phyloP scores from a whole-genome alignment of 2,329 filamentous ascomycete genomes.

The Apiospora saccharicola region DNA sequence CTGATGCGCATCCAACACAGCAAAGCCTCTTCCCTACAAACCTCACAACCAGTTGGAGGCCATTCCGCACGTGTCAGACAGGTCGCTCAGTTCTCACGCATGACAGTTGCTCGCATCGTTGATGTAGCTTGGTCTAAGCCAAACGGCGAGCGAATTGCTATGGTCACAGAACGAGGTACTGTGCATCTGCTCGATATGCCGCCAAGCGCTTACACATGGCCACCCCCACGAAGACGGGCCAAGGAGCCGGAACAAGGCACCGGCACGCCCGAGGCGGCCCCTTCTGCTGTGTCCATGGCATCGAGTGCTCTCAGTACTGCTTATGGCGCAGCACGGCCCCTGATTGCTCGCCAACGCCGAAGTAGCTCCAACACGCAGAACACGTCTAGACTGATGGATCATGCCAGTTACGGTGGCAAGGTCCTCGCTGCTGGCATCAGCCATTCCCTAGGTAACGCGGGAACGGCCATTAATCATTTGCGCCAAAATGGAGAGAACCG shows the following conservation, averaged over 20 bases:
- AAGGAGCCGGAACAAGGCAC: slow-evolving; percentile 53
- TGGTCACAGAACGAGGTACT: slow-evolving; percentile 94
- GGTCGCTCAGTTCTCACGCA: slow-evolving; percentile 85
- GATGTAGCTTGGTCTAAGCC: slow-evolving; percentile 89
- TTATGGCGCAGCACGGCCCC: slow-evolving; percentile 70
- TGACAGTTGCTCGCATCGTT: slow-evolving; percentile 90
- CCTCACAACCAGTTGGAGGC: slow-evolving; percentile 54
- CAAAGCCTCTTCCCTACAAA: slow-evolving; percentile 66
- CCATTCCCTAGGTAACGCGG: slow-evolving; percentile 77
- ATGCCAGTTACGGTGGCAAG: slow-evolving; percentile 74
- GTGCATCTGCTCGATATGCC: slow-evolving; percentile 92
- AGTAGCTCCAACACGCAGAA: slow-evolving; percentile 54
- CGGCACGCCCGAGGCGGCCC: slow-evolving; percentile 56
- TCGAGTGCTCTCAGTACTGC: slow-evolving; percentile 76
- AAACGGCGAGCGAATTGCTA: slow-evolving; percentile 81
- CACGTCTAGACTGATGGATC: slow-evolving; percentile 59
- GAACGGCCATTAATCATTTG: slow-evolving; percentile 72
- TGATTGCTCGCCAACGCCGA: slow-evolving; percentile 63
- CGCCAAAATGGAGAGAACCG: slow-evolving; percentile 80
- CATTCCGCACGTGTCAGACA: slow-evolving; percentile 74
- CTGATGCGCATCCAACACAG: slow-evolving; percentile 71
- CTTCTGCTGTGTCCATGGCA: slow-evolving; percentile 71
- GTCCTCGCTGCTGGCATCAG: slow-evolving; percentile 77
- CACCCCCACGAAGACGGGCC: slow-evolving; percentile 69
- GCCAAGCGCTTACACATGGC: slow-evolving; percentile 84